A percentile compares a stretch with the other conserved stretches of the same genome.
Conservation (phyloP, 495 filamentous ascomycete species). For the Trichocladium uniseriatum region DNA sequence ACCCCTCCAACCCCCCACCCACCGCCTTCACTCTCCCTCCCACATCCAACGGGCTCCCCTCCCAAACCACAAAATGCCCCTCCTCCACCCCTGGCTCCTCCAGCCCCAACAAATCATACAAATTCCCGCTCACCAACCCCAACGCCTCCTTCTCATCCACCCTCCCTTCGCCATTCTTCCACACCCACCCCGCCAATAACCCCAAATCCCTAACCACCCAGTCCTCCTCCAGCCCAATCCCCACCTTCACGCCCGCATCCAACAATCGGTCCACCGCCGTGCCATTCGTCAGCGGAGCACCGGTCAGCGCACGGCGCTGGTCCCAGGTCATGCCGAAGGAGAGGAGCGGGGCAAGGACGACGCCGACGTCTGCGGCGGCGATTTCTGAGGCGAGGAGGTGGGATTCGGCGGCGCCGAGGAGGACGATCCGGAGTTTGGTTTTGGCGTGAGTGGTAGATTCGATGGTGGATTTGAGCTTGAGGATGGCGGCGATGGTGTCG, state of each 20-base stretch:
- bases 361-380: constrained; percentile 35
- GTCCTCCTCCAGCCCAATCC: constrained; percentile 40
- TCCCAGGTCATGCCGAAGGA: constrained; percentile 39
- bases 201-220: constrained; percentile 40
- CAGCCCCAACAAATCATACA: constrained; percentile 41
- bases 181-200: constrained; percentile 42
- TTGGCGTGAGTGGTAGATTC: constrained; percentile 16
- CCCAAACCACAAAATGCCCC: constrained; percentile 36
- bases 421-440: constrained; percentile 28
- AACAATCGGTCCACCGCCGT: constrained; percentile 39
- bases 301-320: constrained; percentile 37
- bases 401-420: constrained; percentile 43
- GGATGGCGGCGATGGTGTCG: constrained; percentile 33
- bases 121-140: constrained; percentile 36
- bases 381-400: constrained; percentile 39
- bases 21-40: constrained; percentile 34
- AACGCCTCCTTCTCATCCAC: constrained; percentile 32
- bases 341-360: constrained; percentile 40
- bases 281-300: constrained; percentile 45
- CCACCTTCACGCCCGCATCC: constrained; percentile 37
- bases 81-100: constrained; percentile 17
- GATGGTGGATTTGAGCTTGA: constrained; percentile 32
- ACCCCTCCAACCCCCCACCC: constrained; percentile 21
- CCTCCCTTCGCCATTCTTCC: constrained; percentile 40
- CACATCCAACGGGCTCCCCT: constrained; percentile 39